phyloP scores from a whole-genome alignment of 148 eudicot genomes.

The Chenopodium quinoa region DNA sequence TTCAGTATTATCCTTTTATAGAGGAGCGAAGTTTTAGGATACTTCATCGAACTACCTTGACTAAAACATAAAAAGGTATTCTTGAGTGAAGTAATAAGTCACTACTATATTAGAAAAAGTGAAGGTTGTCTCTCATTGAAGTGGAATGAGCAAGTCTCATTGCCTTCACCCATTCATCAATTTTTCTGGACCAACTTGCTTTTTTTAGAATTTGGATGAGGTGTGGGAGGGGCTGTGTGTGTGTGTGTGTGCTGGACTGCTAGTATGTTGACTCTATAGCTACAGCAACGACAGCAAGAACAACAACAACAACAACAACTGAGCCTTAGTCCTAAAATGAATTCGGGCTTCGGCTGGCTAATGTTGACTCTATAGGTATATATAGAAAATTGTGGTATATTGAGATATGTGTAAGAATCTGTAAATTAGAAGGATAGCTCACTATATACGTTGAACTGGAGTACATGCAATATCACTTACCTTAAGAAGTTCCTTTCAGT shows the following conservation, averaged over 20 bases:
- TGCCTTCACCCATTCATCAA: not conserved
- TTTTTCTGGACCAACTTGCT: not conserved
- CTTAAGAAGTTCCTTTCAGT: not conserved
- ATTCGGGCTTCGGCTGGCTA: no score
- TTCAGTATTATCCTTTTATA: not conserved
- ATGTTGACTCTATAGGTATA: not conserved
- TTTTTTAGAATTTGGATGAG: not conserved
- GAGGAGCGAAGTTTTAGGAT: not conserved
- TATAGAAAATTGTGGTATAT: not conserved
- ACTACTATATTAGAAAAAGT: not conserved
- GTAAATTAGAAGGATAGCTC: not conserved
- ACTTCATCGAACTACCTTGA: not conserved
- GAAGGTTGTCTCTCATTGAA: not conserved
- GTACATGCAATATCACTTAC: not conserved
- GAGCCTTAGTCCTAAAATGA: no score
- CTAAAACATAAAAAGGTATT: not conserved
- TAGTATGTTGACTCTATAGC: not conserved
- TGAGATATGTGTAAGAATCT: not conserved
- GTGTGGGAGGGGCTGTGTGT: not conserved
- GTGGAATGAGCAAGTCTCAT: not conserved
- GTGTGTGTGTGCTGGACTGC: not conserved
- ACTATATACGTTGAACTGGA: no score
- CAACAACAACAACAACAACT: no score
- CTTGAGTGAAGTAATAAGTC: not conserved
- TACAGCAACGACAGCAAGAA: not conserved